Evolutionary conservation across 257 asterid species (phyloP).

Genomic region (Gentiana straminea): DNA sequence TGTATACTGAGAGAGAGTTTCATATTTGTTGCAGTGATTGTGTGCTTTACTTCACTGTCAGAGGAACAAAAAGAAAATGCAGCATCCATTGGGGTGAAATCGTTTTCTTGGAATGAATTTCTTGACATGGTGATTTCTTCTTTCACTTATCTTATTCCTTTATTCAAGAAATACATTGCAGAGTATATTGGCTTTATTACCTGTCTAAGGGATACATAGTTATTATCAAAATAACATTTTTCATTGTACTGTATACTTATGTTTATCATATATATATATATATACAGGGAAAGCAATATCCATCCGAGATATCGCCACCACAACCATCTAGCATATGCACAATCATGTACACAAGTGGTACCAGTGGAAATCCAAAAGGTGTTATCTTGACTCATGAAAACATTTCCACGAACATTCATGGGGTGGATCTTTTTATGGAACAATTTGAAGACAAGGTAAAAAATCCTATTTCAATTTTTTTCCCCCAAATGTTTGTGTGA

Average conservation of each 20-base stretch:
- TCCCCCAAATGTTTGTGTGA: background rate
- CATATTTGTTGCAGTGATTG: constrained; percentile 44
- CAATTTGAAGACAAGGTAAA: constrained; percentile 84
- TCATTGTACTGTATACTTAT: constrained; percentile 1
- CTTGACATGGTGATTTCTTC: constrained; percentile 37
- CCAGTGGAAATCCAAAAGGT: constrained; percentile 95
- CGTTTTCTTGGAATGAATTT: constrained; percentile 69
- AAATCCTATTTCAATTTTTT: background rate
- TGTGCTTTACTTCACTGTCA: constrained; percentile 62
- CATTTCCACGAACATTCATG: constrained; percentile 45
- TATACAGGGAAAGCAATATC: constrained; percentile 54
- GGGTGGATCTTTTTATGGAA: constrained; percentile 81
- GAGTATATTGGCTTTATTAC: background rate
- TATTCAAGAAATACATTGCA: background rate
- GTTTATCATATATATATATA: background rate
- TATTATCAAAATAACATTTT: too few species aligned
- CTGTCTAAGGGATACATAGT: too few species aligned
- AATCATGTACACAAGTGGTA: constrained; percentile 96
- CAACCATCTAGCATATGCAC: constrained; percentile 50
- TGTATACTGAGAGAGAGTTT: constrained; percentile 8
- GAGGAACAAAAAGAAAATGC: constrained; percentile 47
- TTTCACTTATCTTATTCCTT: background rate
- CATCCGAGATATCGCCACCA: constrained; percentile 55
- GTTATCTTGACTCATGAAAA: constrained; percentile 86
- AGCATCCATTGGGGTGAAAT: constrained; percentile 36